Percentiles rank a stretch among this genome's conserved stretches.
These are phyloP conservation scores for Fusarium sp. DNA, from an alignment of 2,329 filamentous ascomycete species.

Conservation along the genomic window DNA sequence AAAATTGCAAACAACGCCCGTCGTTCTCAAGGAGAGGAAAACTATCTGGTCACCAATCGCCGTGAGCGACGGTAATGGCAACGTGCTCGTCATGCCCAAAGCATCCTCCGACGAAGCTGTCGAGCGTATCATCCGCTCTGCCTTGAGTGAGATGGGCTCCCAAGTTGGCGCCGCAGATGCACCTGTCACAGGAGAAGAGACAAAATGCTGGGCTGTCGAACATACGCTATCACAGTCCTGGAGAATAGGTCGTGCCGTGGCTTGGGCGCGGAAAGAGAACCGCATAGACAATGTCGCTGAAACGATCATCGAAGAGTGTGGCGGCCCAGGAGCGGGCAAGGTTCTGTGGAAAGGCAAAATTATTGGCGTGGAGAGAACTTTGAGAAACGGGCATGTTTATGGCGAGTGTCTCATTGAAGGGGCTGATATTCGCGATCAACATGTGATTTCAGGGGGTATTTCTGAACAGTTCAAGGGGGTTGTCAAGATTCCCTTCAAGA, in stretches of 20 bases:
- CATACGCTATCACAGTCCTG: slow-evolving; percentile 64
- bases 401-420: slow-evolving; percentile 67
- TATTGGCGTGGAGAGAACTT: slow-evolving; percentile 64
- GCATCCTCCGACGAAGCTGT: slow-evolving; percentile 57
- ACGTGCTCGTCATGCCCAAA: slow-evolving; percentile 59
- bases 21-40: slow-evolving; percentile 59
- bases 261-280: slow-evolving; percentile 58
- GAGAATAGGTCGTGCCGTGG: slow-evolving; percentile 69
- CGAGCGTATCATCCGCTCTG: slow-evolving; percentile 61
- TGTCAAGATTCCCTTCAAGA: slow-evolving; percentile 76
- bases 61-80: slow-evolving; percentile 63
- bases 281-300: slow-evolving; percentile 64
- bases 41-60: slow-evolving; percentile 57
- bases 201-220: slow-evolving; percentile 60
- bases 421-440: slow-evolving; percentile 50
- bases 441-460: background rate
- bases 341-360: slow-evolving; percentile 73
- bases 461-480: slow-evolving; percentile 52
- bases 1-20: slow-evolving; percentile 64
- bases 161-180: slow-evolving; percentile 59
- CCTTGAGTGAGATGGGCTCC: slow-evolving; percentile 65
- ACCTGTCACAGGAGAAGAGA: slow-evolving; percentile 59
- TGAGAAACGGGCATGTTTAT: slow-evolving; percentile 67
- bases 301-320: slow-evolving; percentile 66
- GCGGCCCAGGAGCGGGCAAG: slow-evolving; percentile 61